Percentiles rank a stretch among this genome's conserved stretches.
phyloP scores from a whole-genome alignment of 2,329 filamentous ascomycete genomes.

The Tothia fuscella region DNA sequence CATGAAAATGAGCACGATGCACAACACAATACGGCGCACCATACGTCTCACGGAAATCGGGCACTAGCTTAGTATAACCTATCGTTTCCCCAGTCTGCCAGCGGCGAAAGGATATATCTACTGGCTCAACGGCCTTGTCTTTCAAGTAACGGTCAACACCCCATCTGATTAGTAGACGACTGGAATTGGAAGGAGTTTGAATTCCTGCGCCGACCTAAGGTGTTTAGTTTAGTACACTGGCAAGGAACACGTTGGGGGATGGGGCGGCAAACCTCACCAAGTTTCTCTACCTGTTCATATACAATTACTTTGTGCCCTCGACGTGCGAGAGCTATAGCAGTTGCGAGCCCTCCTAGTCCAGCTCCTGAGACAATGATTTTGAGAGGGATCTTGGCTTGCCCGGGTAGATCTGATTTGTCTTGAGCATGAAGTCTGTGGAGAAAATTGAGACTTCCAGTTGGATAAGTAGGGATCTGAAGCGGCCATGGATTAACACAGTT shows the following conservation, averaged over 20 bases:
- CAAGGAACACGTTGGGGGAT: too few species aligned
- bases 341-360: conserved; percentile 19
- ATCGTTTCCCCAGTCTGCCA: conserved; percentile 24
- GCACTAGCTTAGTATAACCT: conserved; percentile 23
- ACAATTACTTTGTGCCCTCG: conserved; percentile 17
- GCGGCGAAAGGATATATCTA: conserved; percentile 24
- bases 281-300: conserved; percentile 15
- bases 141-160: conserved; percentile 21
- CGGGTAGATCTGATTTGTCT: neutral
- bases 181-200: conserved; percentile 29
- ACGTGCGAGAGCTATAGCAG: conserved; percentile 19
- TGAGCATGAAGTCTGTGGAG: neutral
- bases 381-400: neutral
- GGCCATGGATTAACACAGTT: too few species aligned
- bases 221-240: neutral
- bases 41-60: conserved; percentile 22
- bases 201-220: conserved; percentile 28
- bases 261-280: neutral
- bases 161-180: conserved; percentile 21
- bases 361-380: conserved; percentile 20
- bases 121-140: conserved; percentile 20
- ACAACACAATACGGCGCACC: conserved; percentile 21
- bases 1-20: conserved; percentile 23
- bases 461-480: neutral
- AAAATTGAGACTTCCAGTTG: neutral